A percentile compares a stretch with the other conserved stretches of the same genome.
These are phyloP conservation scores for Plantago elongata DNA, from an alignment of 257 asterid genomes.

Conservation along the genomic window DNA sequence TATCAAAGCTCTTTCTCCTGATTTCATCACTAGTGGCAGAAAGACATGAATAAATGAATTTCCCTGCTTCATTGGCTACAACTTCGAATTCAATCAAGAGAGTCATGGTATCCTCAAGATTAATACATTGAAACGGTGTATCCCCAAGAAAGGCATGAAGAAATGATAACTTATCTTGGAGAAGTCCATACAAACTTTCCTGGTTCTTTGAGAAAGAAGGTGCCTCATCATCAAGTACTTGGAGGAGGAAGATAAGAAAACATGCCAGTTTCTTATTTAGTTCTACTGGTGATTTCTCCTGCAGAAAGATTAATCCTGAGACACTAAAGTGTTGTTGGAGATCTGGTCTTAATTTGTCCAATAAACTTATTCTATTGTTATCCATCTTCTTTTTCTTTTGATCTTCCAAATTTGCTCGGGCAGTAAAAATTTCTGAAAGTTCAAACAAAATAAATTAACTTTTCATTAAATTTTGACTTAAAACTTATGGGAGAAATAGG, in stretches of 20 bases:
- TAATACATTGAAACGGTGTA: not conserved
- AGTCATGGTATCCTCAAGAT: not conserved
- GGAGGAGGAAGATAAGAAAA: not conserved
- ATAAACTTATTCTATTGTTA: not conserved
- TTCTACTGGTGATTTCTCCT: too few relatives aligned
- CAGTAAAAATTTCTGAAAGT: too few relatives aligned
- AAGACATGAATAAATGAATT: not conserved
- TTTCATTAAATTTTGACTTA: too few relatives aligned
- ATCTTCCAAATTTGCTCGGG: too few relatives aligned
- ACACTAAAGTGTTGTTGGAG: not conserved
- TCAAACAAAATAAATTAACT: too few relatives aligned
- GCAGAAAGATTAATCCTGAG: not conserved
- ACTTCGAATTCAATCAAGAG: not conserved
- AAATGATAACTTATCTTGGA: not conserved
- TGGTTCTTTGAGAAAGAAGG: not conserved
- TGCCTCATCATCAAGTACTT: constrained; percentile 1
- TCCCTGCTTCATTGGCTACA: not conserved
- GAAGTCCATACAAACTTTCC: not conserved
- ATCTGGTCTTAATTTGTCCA: not conserved
- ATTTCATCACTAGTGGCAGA: not conserved
- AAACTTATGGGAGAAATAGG: too few relatives aligned
- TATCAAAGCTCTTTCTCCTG: not conserved
- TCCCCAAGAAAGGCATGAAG: not conserved
- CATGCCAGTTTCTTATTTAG: not conserved
- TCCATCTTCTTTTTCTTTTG: not conserved